Conservation (phyloP, 164 flowering plant species). For the Stephania japonica region DNA sequence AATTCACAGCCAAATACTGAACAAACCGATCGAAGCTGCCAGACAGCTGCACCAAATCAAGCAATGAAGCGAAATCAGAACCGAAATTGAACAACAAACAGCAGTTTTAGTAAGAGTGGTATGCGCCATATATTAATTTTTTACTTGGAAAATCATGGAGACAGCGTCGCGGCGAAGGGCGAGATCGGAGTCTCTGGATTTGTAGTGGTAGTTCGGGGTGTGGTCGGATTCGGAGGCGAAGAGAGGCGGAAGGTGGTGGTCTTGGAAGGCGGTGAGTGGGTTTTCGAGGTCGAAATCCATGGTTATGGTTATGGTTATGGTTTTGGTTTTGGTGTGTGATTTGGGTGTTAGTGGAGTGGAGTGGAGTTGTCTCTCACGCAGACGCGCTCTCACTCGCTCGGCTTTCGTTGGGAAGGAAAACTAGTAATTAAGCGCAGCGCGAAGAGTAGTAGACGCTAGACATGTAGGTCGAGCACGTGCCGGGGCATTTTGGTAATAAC, state of each 20-base stretch:
- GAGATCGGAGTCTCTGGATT: conserved; percentile 15
- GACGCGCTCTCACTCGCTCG: not conserved
- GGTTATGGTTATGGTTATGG: not conserved
- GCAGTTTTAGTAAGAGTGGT: not conserved
- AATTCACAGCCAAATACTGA: conserved; percentile 56
- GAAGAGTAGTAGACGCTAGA: not conserved
- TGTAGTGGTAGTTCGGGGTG: conserved; percentile 35
- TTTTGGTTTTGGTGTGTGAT: too few species aligned
- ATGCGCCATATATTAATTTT: not conserved
- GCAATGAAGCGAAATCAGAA: not conserved
- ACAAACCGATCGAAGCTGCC: conserved; percentile 36
- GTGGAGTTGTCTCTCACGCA: not conserved
- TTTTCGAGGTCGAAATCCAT: conserved; percentile 58
- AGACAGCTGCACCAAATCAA: conserved; percentile 15
- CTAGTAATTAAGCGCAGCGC: not conserved
- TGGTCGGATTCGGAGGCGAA: conserved; percentile 55
- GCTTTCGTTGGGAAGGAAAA: conserved; percentile 17
- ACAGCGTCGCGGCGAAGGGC: conserved; percentile 33
- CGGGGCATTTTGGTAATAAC: not conserved
- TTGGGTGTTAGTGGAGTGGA: not conserved
- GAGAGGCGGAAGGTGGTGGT: conserved; percentile 21
- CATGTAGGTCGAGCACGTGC: not conserved
- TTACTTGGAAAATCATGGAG: conserved; percentile 37
- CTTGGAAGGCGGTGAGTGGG: conserved; percentile 32
- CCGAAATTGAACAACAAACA: too few species aligned